A percentile compares a stretch with the other conserved stretches of the same genome.
Conservation (phyloP, 2,329 filamentous ascomycete genomes). For the Colletotrichum aenigma region DNA sequence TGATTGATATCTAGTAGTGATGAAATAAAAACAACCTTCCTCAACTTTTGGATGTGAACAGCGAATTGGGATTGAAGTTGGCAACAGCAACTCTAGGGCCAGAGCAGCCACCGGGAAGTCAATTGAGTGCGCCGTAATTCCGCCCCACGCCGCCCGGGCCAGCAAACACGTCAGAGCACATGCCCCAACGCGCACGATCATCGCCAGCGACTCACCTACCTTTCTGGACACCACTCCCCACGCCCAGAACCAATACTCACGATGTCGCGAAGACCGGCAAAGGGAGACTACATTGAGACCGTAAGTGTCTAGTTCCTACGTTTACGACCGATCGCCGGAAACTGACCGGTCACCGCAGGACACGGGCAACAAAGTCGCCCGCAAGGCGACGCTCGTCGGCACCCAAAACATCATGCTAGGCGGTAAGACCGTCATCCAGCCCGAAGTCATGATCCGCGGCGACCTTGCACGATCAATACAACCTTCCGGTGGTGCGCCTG, state of each 20-base stretch:
- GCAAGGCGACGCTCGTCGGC: conserved; percentile 88
- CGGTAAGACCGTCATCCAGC: conserved; percentile 94
- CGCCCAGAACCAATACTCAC: conserved; percentile 25
- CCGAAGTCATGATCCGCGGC: conserved; percentile 91
- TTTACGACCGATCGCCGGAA: no score
- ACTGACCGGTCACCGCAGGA: no score
- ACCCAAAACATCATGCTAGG: conserved; percentile 98
- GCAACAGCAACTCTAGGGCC: neutral
- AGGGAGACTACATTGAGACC: conserved; percentile 96
- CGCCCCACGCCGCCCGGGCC: neutral
- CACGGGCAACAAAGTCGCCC: conserved; percentile 97
- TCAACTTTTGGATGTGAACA: neutral
- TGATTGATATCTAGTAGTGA: no score
- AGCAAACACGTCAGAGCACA: neutral
- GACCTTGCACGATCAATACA: conserved; percentile 73
- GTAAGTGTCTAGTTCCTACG: no score
- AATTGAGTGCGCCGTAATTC: neutral
- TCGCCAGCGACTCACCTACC: neutral
- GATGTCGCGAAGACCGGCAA: conserved; percentile 79
- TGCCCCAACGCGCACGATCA: neutral
- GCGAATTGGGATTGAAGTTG: neutral
- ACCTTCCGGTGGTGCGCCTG: conserved; percentile 46
- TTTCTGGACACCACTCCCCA: neutral
- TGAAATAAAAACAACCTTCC: no score
- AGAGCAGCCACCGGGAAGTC: neutral